phyloP scores from a whole-genome alignment of 2,329 filamentous ascomycete species.

The Colletotrichum endophyticum region DNA sequence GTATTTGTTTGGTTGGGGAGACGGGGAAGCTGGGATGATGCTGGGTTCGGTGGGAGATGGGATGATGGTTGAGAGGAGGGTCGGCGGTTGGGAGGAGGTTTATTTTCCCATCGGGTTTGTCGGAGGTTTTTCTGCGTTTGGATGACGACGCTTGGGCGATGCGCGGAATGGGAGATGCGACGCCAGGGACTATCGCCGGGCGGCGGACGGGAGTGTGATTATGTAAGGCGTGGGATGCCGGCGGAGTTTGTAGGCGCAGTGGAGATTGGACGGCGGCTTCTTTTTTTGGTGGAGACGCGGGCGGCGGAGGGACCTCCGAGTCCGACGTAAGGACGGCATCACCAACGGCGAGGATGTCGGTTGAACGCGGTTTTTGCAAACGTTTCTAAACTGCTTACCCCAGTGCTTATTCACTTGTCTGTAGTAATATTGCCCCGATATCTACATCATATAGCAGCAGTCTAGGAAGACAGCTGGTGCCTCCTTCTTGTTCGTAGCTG shows the following conservation, averaged over 20 bases:
- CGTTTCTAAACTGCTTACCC: too few species aligned
- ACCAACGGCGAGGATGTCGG: not conserved
- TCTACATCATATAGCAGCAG: too few species aligned
- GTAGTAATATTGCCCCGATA: too few species aligned
- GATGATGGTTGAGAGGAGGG: not conserved
- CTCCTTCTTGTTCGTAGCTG: too few species aligned
- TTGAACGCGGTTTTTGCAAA: too few species aligned
- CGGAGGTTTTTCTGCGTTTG: not conserved
- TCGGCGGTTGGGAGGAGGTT: not conserved
- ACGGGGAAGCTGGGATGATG: not conserved
- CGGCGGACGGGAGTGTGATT: not conserved
- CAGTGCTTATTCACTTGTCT: accelerated
- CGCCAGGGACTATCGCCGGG: not conserved
- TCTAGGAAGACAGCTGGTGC: too few species aligned
- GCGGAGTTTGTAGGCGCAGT: not conserved
- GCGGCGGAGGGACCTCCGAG: not conserved
- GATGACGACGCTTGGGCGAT: not conserved
- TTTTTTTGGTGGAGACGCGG: not conserved
- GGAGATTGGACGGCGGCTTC: not conserved
- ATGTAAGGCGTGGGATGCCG: not conserved
- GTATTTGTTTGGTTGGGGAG: not conserved
- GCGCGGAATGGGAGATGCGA: not conserved
- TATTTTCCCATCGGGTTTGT: not conserved
- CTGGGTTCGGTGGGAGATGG: not conserved
- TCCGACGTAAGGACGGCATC: not conserved